These are phyloP conservation scores for Pseudocercospora musae DNA, from an alignment of 2,329 filamentous ascomycete genomes.

Conservation along the genomic window DNA sequence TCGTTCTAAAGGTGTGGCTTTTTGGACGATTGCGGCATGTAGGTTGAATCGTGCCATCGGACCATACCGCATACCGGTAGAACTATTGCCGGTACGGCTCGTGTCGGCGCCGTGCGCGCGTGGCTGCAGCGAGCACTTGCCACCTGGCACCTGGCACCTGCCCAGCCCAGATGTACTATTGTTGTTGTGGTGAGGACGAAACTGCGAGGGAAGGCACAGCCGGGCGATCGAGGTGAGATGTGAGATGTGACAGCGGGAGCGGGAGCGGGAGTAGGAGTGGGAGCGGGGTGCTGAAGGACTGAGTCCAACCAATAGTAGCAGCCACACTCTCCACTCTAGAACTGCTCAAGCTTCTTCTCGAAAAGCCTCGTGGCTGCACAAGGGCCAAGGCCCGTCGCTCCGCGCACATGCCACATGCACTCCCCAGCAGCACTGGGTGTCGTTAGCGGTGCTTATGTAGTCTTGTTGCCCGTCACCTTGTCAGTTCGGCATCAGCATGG, in stretches of 20 bases:
- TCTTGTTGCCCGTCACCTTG: neutral
- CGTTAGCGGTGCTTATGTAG: neutral
- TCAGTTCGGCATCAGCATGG: neutral
- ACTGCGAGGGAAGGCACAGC: too few species aligned
- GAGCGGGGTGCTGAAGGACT: too few species aligned
- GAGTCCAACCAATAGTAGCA: neutral
- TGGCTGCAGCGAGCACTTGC: too few species aligned
- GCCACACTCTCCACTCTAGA: neutral
- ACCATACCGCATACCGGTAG: neutral
- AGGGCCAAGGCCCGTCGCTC: neutral
- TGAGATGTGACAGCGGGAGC: too few species aligned
- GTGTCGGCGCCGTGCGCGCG: neutral
- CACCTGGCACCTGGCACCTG: too few species aligned
- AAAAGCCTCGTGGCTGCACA: neutral
- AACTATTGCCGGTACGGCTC: neutral
- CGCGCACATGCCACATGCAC: too few species aligned
- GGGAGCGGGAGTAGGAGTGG: too few species aligned
- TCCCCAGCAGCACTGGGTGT: neutral
- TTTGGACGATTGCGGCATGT: neutral
- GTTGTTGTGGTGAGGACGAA: too few species aligned
- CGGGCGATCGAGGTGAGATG: too few species aligned
- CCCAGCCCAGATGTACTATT: too few species aligned
- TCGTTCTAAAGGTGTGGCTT: neutral
- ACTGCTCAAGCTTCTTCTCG: neutral
- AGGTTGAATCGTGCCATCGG: neutral